phyloP scores from a whole-genome alignment of 2,329 filamentous ascomycete species.

The Clonostachys sp. region DNA sequence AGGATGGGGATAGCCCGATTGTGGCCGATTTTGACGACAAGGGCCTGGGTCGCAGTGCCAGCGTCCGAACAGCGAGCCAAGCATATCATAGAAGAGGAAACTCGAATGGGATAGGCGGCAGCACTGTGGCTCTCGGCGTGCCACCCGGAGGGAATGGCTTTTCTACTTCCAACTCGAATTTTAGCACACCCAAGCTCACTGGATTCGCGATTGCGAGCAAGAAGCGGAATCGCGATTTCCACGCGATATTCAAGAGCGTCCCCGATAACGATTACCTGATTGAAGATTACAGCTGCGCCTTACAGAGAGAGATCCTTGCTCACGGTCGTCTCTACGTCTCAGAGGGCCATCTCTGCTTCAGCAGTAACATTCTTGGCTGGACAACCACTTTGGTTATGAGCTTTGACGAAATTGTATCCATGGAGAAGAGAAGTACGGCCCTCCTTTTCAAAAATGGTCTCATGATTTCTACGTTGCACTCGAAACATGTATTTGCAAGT shows the following conservation, averaged over 20 bases:
- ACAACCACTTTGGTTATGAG: constrained; percentile 96
- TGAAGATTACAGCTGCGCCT: constrained; percentile 94
- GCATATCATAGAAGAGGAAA: constrained; percentile 76
- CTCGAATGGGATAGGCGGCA: constrained; percentile 63
- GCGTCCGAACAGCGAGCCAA: constrained; percentile 58
- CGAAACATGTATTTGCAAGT: constrained; percentile 93
- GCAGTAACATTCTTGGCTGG: constrained; percentile 98
- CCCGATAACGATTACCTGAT: constrained; percentile 98
- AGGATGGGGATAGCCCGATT: constrained; percentile 58
- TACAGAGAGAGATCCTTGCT: constrained; percentile 92
- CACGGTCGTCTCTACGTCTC: constrained; percentile 94
- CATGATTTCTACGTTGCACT: constrained; percentile 92
- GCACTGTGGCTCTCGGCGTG: constrained; percentile 51
- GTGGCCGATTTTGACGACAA: constrained; percentile 61
- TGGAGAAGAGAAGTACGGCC: constrained; percentile 95
- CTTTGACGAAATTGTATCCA: constrained; percentile 94
- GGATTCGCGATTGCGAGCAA: constrained; percentile 96
- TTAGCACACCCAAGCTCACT: constrained; percentile 71
- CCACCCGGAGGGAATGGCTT: constrained; percentile 57
- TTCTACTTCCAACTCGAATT: constrained; percentile 38
- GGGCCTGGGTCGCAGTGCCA: constrained; percentile 57
- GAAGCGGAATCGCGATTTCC: constrained; percentile 94
- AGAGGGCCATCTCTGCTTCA: constrained; percentile 96
- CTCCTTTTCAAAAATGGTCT: constrained; percentile 96
- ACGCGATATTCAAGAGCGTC: constrained; percentile 89